Evolutionary conservation across 768 basidiomycete species (phyloP), one percentile per base, ranked within the genome.

Genomic region (Cystobasidium onofrii): DNA sequence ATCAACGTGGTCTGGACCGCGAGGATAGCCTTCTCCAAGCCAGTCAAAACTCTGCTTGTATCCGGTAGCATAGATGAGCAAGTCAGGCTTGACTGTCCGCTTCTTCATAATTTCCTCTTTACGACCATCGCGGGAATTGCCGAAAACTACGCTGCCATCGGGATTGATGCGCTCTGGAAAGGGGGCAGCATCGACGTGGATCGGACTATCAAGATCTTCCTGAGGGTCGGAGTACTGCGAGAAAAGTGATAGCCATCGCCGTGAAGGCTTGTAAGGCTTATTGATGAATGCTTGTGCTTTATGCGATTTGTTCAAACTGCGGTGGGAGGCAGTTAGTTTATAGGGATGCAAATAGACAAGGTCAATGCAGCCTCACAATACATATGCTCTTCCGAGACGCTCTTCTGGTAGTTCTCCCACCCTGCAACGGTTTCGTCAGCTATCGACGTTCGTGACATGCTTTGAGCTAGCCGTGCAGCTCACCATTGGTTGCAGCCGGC

Each of bases 201-300:
- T 77, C 1, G 79, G 75, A 1, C 69, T 82, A 1, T 80, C 77
- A 64, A 84, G 83, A 71, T 85, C 85, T 76, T 85, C 83, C 9
- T 84, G 84, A 1, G 86, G 86, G 73, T 88, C 87, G 64, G 85
- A 84, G 77, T 88, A 88, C n/a, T 83, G 83, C 18, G 85, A 84
- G 41, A 88, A 61, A 62, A 82, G 81, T 33, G 84, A 84, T 75
- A 87, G 79, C 57, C 83, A 75, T 25, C 77, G 76, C 3, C 83
- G 80, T 0, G 86, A 83, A 4, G 82, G 81, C 23, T 83, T 81
- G 78, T 85, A 87, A 1, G 86, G 86, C 18, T 85, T 82, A 76
- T 87, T 87, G 64, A 78, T 61, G 79, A 86, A 88, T 9, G 85
- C 84, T 85, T 87, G 85, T 4, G 86, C 87, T 77, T 84, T 85